Evolutionary conservation across 2,329 filamentous ascomycete genomes (phyloP).

Genomic region (Penicillium psychrosexuale): DNA sequence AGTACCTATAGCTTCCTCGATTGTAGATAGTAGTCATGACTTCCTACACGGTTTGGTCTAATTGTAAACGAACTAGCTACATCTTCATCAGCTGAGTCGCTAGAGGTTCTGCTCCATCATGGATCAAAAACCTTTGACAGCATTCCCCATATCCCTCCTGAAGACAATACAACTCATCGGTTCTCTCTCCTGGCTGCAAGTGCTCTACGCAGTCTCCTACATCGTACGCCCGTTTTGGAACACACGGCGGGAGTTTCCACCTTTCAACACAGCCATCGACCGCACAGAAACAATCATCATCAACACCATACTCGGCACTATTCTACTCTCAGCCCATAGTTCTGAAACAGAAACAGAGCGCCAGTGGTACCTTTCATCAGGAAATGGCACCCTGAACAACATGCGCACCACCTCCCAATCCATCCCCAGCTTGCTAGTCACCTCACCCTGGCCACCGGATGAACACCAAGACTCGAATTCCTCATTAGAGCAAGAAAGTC

Average conservation of each 20-base stretch:
- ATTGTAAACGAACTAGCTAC: neutral
- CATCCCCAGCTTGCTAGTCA: neutral
- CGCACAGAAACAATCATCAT: constrained; percentile 24
- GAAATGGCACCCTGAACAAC: neutral
- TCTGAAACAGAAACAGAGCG: constrained; percentile 11
- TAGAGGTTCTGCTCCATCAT: neutral
- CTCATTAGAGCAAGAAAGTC: neutral
- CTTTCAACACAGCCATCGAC: constrained; percentile 19
- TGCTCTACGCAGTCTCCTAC: constrained; percentile 23
- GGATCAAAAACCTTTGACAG: neutral
- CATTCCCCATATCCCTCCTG: constrained; percentile 15
- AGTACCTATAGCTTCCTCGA: neutral
- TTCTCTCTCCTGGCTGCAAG: constrained; percentile 24
- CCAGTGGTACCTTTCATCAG: neutral
- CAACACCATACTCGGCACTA: constrained; percentile 19
- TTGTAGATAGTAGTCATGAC: neutral
- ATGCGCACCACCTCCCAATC: neutral
- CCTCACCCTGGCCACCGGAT: neutral
- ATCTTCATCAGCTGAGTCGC: neutral
- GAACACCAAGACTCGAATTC: neutral
- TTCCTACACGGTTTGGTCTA: neutral
- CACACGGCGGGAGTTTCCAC: constrained; percentile 9
- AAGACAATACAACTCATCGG: constrained; percentile 19
- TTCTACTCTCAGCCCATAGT: constrained; percentile 17
- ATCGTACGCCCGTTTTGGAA: constrained; percentile 15